Evolutionary conservation across 2,329 filamentous ascomycete genomes (phyloP).

Genomic region (Pseudocercospora vitis): DNA sequence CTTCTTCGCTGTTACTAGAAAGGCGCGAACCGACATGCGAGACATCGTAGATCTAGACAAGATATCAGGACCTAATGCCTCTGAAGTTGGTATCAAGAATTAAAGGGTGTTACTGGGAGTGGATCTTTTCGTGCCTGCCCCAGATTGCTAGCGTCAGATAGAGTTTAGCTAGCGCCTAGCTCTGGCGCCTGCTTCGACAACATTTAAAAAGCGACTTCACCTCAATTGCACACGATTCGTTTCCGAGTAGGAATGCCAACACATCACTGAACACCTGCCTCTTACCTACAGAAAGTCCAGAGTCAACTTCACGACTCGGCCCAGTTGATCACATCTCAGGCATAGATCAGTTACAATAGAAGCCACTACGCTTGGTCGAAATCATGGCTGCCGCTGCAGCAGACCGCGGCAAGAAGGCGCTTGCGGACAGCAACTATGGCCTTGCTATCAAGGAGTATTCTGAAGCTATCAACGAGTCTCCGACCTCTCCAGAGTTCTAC

Average conservation of each 20-base stretch:
- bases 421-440: slow-evolving; percentile 63
- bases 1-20: slow-evolving; percentile 48
- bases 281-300: background rate
- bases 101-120: background rate
- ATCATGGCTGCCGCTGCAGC: slow-evolving; percentile 52
- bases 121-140: no score
- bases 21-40: slow-evolving; percentile 48
- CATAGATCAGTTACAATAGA: background rate
- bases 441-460: slow-evolving; percentile 69
- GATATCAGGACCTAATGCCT: background rate
- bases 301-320: background rate
- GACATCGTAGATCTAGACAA: slow-evolving; percentile 34
- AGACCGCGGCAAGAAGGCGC: slow-evolving; percentile 59
- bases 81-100: background rate
- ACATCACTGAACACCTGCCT: background rate
- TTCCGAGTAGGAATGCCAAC: background rate
- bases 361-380: background rate
- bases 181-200: background rate
- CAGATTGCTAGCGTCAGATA: background rate
- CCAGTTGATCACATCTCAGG: background rate
- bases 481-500: slow-evolving; percentile 73
- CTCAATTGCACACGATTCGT: background rate
- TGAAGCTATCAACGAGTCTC: slow-evolving; percentile 61
- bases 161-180: slow-evolving; percentile 1
- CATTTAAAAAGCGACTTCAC: background rate